phyloP scores from a whole-genome alignment of 108 stramenopile species.

The Seminavis robusta region DNA sequence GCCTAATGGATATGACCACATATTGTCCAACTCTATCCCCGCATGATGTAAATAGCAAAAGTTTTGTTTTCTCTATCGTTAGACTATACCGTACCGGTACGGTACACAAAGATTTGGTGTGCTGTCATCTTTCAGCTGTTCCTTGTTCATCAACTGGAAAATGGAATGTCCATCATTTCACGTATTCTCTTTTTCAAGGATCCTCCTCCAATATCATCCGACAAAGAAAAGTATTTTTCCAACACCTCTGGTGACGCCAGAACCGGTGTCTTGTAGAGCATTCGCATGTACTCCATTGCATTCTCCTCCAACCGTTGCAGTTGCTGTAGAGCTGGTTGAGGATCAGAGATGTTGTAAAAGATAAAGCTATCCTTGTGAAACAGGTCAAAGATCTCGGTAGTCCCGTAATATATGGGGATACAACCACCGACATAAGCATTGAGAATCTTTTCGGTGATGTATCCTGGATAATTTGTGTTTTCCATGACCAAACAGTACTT shows the following conservation, averaged over 20 bases:
- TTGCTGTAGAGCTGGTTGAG: constrained; percentile 34
- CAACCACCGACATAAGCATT: constrained; percentile 47
- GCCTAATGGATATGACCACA: no score
- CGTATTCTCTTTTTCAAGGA: constrained; percentile 22
- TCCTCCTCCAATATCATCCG: constrained; percentile 27
- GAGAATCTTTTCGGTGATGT: constrained; percentile 69
- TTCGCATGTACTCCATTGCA: not conserved
- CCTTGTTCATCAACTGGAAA: no score
- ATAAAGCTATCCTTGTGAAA: constrained; percentile 55
- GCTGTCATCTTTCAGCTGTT: no score
- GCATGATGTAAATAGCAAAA: no score
- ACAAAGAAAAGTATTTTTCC: constrained; percentile 28
- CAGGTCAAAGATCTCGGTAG: constrained; percentile 38
- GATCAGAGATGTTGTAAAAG: constrained; percentile 45
- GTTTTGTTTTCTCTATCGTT: no score
- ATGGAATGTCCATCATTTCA: constrained; percentile 30
- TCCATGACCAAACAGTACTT: constrained; percentile 63
- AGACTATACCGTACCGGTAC: no score
- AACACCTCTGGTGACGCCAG: not conserved
- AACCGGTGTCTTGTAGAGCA: constrained; percentile 2
- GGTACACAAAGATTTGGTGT: no score
- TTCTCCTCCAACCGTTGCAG: constrained; percentile 21
- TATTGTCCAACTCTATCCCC: no score
- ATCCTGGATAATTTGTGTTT: constrained; percentile 30
- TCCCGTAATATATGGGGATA: constrained; percentile 61